These are phyloP conservation scores for Aureococcus anophagefferens DNA, from an alignment of 108 stramenopile species.

Conservation along the genomic window DNA sequence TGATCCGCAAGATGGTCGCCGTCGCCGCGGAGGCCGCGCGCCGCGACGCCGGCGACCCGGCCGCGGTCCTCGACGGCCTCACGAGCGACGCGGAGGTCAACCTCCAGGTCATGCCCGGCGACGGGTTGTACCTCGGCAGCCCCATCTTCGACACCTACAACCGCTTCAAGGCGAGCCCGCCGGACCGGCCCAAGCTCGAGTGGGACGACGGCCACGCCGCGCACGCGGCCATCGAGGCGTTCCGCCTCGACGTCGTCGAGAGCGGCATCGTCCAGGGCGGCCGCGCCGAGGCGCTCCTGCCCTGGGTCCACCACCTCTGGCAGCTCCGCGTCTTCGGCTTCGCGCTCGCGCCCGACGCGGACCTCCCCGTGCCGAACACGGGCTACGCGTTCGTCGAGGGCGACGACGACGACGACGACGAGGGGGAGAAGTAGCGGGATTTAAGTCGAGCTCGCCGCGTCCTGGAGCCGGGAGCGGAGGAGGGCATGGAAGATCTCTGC, in stretches of 20 bases:
- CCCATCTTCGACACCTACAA: neutral
- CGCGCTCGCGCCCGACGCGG: neutral
- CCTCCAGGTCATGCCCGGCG: neutral
- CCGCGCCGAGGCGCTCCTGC: neutral
- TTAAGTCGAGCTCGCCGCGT: too few relatives aligned
- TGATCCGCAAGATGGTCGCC: conserved; percentile 95
- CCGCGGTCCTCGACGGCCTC: neutral
- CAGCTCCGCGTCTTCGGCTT: neutral
- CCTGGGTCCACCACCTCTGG: neutral
- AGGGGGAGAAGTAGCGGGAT: too few relatives aligned
- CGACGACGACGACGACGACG: too few relatives aligned
- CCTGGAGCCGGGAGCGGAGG: too few relatives aligned
- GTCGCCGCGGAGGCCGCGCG: conserved; percentile 66
- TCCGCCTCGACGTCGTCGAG: neutral
- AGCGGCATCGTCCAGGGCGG: neutral
- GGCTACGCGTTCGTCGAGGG: too few relatives aligned
- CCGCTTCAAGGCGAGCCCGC: neutral
- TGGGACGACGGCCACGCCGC: neutral
- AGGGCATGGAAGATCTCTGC: too few relatives aligned
- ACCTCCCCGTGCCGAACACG: neutral
- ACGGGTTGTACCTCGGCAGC: neutral
- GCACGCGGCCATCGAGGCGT: neutral
- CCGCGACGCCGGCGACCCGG: conserved; percentile 13
- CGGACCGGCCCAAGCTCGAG: neutral
- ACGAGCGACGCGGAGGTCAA: neutral